phyloP scores from a whole-genome alignment of 768 basidiomycete species.

The Serendipita sp. region DNA sequence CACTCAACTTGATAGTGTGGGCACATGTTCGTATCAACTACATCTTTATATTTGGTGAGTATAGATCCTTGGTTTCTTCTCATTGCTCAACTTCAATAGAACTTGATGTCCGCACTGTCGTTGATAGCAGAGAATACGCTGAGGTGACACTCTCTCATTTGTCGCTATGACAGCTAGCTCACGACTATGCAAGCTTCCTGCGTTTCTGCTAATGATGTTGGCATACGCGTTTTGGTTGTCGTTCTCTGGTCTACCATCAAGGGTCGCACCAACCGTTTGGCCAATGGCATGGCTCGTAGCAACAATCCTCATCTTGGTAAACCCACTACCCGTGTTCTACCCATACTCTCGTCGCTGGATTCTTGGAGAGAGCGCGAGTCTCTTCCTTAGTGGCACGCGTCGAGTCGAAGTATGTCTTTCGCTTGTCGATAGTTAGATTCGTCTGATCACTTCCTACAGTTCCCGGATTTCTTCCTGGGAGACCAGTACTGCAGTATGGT shows the following conservation, averaged over 20 bases:
- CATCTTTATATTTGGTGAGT: slow-evolving; percentile 73
- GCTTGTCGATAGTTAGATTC: neutral
- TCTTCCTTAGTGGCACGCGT: slow-evolving; percentile 51
- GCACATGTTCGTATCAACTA: slow-evolving; percentile 68
- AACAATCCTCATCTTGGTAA: slow-evolving; percentile 39
- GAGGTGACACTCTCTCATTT: slow-evolving; percentile 27
- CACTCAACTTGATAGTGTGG: slow-evolving; percentile 74
- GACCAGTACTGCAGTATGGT: slow-evolving; percentile 71
- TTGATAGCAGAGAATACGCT: slow-evolving; percentile 67
- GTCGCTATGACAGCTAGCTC: neutral
- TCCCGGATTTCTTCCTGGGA: slow-evolving; percentile 81
- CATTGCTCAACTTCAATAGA: slow-evolving; percentile 24
- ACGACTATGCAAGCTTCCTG: slow-evolving; percentile 40
- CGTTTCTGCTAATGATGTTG: slow-evolving; percentile 58
- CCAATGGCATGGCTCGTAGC: slow-evolving; percentile 69
- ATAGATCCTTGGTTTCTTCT: slow-evolving; percentile 8
- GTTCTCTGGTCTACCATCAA: slow-evolving; percentile 27
- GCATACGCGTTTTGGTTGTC: slow-evolving; percentile 77
- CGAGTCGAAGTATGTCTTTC: slow-evolving; percentile 47
- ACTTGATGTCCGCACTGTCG: slow-evolving; percentile 47
- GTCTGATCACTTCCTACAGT: slow-evolving; percentile 25
- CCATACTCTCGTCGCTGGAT: slow-evolving; percentile 68
- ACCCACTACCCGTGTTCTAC: slow-evolving; percentile 58
- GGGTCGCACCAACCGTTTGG: slow-evolving; percentile 62
- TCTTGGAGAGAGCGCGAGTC: slow-evolving; percentile 40